Evolutionary conservation across 192 early-diverging fungal species (phyloP).

Genomic region (Linnemannia hyalina): DNA sequence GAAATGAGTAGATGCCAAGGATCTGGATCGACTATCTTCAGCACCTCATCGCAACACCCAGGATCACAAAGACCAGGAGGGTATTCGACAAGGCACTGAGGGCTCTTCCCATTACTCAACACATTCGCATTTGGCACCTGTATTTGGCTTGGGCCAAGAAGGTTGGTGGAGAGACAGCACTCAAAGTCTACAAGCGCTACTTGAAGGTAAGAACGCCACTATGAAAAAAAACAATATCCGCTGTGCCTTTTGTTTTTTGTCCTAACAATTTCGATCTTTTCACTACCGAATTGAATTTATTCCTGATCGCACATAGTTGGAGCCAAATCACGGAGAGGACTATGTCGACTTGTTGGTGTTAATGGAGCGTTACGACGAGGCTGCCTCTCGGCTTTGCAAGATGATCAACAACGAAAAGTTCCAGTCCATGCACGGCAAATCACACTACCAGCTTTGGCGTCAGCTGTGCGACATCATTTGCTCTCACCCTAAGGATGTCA

Average conservation of each 20-base stretch:
- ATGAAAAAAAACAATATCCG: neutral
- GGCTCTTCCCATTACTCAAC: constrained; percentile 94
- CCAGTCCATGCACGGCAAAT: constrained; percentile 74
- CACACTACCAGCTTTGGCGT: constrained; percentile 84
- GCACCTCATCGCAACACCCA: constrained; percentile 78
- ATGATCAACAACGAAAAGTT: constrained; percentile 84
- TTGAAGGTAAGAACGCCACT: constrained; percentile 67
- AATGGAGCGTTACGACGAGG: constrained; percentile 79
- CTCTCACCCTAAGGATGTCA: constrained; percentile 78
- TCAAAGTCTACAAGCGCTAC: constrained; percentile 86
- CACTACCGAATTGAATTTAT: neutral
- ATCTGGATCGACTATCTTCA: constrained; percentile 89
- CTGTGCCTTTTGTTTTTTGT: too few species aligned
- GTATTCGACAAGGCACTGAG: constrained; percentile 92
- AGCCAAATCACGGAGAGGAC: constrained; percentile 82
- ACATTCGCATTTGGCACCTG: constrained; percentile 86
- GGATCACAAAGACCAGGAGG: constrained; percentile 79
- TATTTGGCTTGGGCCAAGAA: constrained; percentile 86
- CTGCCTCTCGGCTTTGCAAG: constrained; percentile 76
- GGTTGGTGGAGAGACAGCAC: constrained; percentile 85
- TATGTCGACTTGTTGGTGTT: constrained; percentile 80
- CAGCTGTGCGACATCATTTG: constrained; percentile 86
- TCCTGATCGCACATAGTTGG: constrained; percentile 61
- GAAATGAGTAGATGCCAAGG: constrained; percentile 79
- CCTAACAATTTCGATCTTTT: too few species aligned